These are phyloP conservation scores for Lentinula novae-zelandiae DNA, from an alignment of 1,284 basidiomycete genomes.

Conservation along the genomic window DNA sequence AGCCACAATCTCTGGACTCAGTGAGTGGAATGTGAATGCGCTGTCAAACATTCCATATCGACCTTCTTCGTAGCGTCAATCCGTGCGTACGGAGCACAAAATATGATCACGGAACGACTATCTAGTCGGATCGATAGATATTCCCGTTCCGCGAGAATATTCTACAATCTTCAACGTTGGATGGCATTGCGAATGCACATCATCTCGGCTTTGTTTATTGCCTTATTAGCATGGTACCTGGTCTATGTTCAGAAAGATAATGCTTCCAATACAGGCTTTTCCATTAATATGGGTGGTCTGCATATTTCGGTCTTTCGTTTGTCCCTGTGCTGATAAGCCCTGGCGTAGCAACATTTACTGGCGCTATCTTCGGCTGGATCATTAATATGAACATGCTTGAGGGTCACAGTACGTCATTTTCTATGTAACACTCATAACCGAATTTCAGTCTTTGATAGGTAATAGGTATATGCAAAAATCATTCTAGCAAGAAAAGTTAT, in stretches of 20 bases:
- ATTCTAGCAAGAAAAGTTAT: background rate
- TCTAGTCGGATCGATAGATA: slow-evolving; percentile 44
- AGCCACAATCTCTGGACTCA: slow-evolving; percentile 61
- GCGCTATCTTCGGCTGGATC: slow-evolving; percentile 51
- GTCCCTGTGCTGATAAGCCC: background rate
- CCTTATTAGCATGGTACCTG: slow-evolving; percentile 49
- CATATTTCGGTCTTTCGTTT: background rate
- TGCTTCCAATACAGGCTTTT: slow-evolving; percentile 50
- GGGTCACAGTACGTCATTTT: slow-evolving; percentile 4
- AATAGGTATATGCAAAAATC: slow-evolving; percentile 16
- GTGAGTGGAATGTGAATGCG: slow-evolving; percentile 31
- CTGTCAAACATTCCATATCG: background rate
- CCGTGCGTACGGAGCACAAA: slow-evolving; percentile 54
- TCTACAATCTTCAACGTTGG: slow-evolving; percentile 61
- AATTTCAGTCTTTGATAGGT: slow-evolving; percentile 13
- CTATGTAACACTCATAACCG: background rate
- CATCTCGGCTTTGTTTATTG: slow-evolving; percentile 49
- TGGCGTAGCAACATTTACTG: slow-evolving; percentile 44
- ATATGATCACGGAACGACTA: slow-evolving; percentile 40
- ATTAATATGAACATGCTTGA: slow-evolving; percentile 55
- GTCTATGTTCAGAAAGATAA: slow-evolving; percentile 39
- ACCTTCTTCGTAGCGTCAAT: slow-evolving; percentile 45
- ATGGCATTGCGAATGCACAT: slow-evolving; percentile 49
- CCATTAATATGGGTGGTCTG: slow-evolving; percentile 44
- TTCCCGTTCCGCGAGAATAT: slow-evolving; percentile 40